Evolutionary conservation across 2,329 filamentous ascomycete species (phyloP).

Genomic region (Bipolaris bicolor): DNA sequence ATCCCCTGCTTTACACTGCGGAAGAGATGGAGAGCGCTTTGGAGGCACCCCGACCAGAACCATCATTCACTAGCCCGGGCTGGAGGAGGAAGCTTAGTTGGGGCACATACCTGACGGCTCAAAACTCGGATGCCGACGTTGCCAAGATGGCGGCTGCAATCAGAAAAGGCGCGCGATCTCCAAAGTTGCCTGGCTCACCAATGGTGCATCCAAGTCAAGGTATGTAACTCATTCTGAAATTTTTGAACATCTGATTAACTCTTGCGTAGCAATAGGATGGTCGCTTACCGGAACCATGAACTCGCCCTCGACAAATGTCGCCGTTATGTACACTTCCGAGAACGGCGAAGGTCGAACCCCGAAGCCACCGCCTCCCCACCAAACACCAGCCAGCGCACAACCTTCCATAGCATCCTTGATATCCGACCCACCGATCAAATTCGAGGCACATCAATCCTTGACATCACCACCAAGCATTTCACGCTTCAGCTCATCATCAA

Average conservation of each 20-base stretch:
- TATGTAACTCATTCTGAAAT: slow-evolving; percentile 28
- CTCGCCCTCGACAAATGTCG: slow-evolving; percentile 81
- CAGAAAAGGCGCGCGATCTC: slow-evolving; percentile 35
- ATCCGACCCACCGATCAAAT: slow-evolving; percentile 37
- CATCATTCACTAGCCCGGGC: slow-evolving; percentile 57
- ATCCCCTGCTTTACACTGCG: slow-evolving; percentile 68
- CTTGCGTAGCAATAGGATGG: slow-evolving; percentile 71
- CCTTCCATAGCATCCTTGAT: slow-evolving; percentile 43
- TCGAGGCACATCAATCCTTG: slow-evolving; percentile 30
- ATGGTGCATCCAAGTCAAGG: slow-evolving; percentile 59
- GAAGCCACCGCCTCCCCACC: slow-evolving; percentile 30
- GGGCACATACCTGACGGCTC: slow-evolving; percentile 51
- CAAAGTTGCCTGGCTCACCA: slow-evolving; percentile 52
- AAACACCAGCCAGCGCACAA: slow-evolving; percentile 26
- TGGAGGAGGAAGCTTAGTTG: slow-evolving; percentile 58
- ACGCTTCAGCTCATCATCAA: slow-evolving; percentile 37
- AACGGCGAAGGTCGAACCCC: slow-evolving; percentile 34
- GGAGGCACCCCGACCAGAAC: slow-evolving; percentile 59
- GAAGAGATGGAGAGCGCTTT: slow-evolving; percentile 80
- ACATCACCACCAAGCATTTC: slow-evolving; percentile 31
- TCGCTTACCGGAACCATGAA: slow-evolving; percentile 87
- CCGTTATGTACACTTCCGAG: slow-evolving; percentile 74
- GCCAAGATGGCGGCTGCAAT: slow-evolving; percentile 42
- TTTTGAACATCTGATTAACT: slow-evolving; percentile 15
- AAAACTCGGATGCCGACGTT: slow-evolving; percentile 37